phyloP scores from a whole-genome alignment of 805 yeast species.

The Kodamaea neixiangensis region DNA sequence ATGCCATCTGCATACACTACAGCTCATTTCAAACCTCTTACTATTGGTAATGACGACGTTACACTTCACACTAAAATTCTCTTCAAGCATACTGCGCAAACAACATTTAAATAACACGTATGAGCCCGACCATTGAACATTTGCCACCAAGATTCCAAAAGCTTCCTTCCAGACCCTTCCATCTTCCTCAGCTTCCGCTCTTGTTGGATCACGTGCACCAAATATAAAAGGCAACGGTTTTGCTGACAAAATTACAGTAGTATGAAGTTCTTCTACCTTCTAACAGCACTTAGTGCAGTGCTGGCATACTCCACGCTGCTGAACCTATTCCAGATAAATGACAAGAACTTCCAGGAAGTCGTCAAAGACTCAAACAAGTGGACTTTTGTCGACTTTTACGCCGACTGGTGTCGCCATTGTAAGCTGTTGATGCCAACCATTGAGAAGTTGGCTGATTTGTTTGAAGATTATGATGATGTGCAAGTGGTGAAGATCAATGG shows the following conservation, averaged over 20 bases:
- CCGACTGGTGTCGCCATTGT: conserved; percentile 77
- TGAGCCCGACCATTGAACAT: no score
- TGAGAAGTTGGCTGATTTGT: conserved; percentile 35
- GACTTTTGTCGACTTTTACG: conserved; percentile 52
- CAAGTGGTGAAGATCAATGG: conserved; percentile 61
- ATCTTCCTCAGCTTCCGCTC: neutral
- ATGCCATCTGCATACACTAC: no score
- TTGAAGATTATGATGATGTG: conserved; percentile 34
- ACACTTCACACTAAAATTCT: no score
- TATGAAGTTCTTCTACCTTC: conserved; percentile 9
- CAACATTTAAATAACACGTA: no score
- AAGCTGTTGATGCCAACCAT: conserved; percentile 52
- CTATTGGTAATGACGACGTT: no score
- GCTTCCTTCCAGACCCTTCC: neutral
- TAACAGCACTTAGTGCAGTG: conserved; percentile 1
- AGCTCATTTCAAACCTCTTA: no score
- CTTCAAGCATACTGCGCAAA: no score
- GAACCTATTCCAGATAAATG: conserved; percentile 46
- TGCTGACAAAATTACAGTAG: neutral
- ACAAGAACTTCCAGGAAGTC: conserved; percentile 53
- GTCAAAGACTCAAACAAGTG: conserved; percentile 56
- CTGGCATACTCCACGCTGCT: conserved; percentile 17
- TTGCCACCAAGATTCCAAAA: no score
- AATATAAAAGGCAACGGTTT: neutral
- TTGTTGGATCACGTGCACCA: neutral